Evolutionary conservation across 495 filamentous ascomycete genomes (phyloP), one percentile per base, ranked within the genome.

Genomic region (Aspergillus funiculosus): DNA sequence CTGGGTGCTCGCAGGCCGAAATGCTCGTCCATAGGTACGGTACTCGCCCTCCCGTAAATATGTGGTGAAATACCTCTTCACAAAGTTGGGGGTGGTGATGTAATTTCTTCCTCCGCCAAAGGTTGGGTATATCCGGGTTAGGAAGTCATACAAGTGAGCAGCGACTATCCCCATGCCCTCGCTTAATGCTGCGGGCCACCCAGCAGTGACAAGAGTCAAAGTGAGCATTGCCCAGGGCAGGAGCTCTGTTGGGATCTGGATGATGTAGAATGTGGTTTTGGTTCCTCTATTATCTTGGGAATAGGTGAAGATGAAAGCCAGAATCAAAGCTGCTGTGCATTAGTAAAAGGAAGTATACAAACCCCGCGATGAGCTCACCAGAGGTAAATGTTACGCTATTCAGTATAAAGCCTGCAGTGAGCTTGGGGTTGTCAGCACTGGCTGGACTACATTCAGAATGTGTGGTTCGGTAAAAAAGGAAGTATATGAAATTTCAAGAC

Each of bases 141-240:
- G 60, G 57, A 95, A 96, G 56, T 94, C 85, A 60, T 89, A 86
- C 17, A 89, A 59, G 60, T 95, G 90, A 17, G 88, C 89, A 13
- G 86, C 86, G 27, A 90, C 38, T 20, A 96, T 74, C 13, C 89
- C 90, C 13, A 68, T 85, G 28, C 72, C 53, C 40, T 88, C 80
- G 7, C 73, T 39, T 46, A 81, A 42, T 3, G 78, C 74, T 6
- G 63, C 61, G 1, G 60, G 35, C 35, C 70, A 73, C 4, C 72
- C 73, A 5, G 46, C 59, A 37, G 72, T 70, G 17, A 96, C 67
- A 24, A 91, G 66, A 14, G 82, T 83, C 50, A 82, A 60, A 11
- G 79, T 52, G 11, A 95, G 72, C 73, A 91, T 83, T 48, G 80
- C 82, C 66, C 76, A 86, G 15, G 90, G 90, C 20, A 89, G 64